Percentiles rank a stretch among this genome's conserved stretches.
These are phyloP conservation scores for Amphirosellinia nigrospora DNA, from an alignment of 495 filamentous ascomycete species.

Conservation along the genomic window DNA sequence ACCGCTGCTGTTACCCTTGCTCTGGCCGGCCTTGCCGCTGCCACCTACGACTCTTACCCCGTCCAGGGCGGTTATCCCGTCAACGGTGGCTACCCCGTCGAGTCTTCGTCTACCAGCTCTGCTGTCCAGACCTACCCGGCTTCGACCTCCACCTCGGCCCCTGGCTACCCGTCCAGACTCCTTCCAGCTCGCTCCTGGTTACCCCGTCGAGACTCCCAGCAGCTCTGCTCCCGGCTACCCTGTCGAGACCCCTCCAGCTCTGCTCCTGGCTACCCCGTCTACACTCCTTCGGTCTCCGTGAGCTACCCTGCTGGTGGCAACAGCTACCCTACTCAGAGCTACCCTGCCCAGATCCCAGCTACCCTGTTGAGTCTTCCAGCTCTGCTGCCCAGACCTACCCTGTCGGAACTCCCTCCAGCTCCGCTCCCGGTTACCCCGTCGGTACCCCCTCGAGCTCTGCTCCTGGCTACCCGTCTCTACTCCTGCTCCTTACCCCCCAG, in stretches of 20 bases:
- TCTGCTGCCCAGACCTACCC: conserved; percentile 9
- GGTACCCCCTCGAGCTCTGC: too few relatives aligned
- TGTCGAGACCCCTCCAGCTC: conserved; percentile 11
- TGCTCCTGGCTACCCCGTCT: conserved; percentile 8
- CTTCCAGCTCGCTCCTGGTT: background rate
- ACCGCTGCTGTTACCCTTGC: conserved; percentile 26
- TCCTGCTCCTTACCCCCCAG: conserved; percentile 25
- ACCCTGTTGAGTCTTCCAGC: conserved; percentile 7
- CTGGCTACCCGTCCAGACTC: background rate
- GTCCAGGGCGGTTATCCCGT: conserved; percentile 22
- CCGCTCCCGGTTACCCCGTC: conserved; percentile 11
- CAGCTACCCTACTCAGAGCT: background rate
- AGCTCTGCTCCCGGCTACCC: conserved; percentile 20
- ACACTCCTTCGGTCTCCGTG: background rate
- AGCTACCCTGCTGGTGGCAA: background rate
- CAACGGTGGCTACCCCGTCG: conserved; percentile 22
- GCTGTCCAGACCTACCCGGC: background rate
- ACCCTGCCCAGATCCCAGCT: conserved; percentile 8
- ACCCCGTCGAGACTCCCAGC: too few relatives aligned
- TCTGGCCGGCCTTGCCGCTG: conserved; percentile 27
- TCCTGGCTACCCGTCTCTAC: conserved; percentile 20
- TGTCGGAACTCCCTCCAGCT: background rate
- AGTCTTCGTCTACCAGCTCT: conserved; percentile 16
- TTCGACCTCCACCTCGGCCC: background rate
- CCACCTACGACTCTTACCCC: conserved; percentile 26